phyloP scores from a whole-genome alignment of 2,329 filamentous ascomycete species.

The Aspergillus fijiensis region DNA sequence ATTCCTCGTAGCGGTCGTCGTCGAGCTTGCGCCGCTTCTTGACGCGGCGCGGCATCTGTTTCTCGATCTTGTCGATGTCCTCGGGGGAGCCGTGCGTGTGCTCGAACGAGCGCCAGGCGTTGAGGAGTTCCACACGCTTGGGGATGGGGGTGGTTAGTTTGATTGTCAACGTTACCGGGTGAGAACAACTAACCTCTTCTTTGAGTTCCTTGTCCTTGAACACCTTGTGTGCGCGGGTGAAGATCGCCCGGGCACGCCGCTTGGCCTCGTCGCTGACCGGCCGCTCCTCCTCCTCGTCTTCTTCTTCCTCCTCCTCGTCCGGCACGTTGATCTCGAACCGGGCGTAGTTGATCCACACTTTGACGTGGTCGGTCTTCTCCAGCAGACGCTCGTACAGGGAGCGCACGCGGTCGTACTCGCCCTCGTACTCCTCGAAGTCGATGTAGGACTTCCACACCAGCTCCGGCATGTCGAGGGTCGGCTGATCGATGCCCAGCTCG shows the following conservation, averaged over 20 bases:
- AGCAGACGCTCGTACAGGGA: constrained; percentile 85
- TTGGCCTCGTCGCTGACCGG: constrained; percentile 81
- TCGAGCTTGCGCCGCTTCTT: constrained; percentile 91
- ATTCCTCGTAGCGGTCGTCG: constrained; percentile 93
- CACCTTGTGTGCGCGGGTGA: constrained; percentile 77
- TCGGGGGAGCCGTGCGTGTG: constrained; percentile 72
- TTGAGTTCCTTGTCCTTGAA: constrained; percentile 91
- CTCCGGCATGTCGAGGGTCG: constrained; percentile 92
- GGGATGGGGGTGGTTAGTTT: constrained; percentile 33
- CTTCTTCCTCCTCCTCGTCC: constrained; percentile 66
- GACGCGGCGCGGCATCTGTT: constrained; percentile 88
- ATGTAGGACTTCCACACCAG: constrained; percentile 98
- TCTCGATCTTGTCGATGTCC: constrained; percentile 79
- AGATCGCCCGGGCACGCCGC: constrained; percentile 74
- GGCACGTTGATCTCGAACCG: constrained; percentile 96
- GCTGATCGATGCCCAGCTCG: constrained; percentile 81
- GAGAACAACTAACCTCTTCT: constrained; percentile 62
- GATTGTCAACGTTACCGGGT: background rate
- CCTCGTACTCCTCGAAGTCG: constrained; percentile 95
- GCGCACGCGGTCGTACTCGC: constrained; percentile 80
- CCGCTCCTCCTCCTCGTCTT: constrained; percentile 57
- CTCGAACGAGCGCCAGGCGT: constrained; percentile 92
- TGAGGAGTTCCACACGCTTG: constrained; percentile 79
- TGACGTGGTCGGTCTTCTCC: constrained; percentile 95
- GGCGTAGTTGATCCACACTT: constrained; percentile 99